phyloP scores from a whole-genome alignment of 805 yeast species.

The Kodamaea nitidulidarum region DNA sequence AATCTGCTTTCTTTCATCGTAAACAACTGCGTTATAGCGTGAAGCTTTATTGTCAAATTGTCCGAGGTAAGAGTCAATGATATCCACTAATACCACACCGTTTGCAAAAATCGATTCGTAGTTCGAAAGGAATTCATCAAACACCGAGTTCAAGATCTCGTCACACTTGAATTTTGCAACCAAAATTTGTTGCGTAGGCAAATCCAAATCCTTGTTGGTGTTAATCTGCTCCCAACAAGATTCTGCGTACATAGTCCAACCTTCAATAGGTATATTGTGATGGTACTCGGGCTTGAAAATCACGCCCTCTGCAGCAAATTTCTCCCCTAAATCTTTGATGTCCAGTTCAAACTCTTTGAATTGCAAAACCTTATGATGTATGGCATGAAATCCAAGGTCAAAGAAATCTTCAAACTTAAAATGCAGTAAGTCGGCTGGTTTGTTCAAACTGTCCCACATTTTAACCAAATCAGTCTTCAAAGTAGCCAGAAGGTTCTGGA shows the following conservation, averaged over 20 bases:
- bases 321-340: conserved; percentile 59
- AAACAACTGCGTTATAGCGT: conserved; percentile 66
- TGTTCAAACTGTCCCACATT: conserved; percentile 75
- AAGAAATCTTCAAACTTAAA: conserved; percentile 70
- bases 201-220: conserved; percentile 85
- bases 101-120: conserved; percentile 10
- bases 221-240: conserved; percentile 95
- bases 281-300: conserved; percentile 71
- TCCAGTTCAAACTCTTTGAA: conserved; percentile 63
- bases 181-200: conserved; percentile 93
- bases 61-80: conserved; percentile 46
- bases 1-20: conserved; percentile 52
- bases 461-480: conserved; percentile 64
- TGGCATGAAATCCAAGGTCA: conserved; percentile 74
- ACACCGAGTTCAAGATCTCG: conserved; percentile 57
- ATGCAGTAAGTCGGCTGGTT: conserved; percentile 61
- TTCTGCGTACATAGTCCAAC: conserved; percentile 89
- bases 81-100: conserved; percentile 28
- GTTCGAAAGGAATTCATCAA: conserved; percentile 24
- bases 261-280: conserved; percentile 87
- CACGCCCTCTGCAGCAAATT: conserved; percentile 42
- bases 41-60: conserved; percentile 71
- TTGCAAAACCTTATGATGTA: conserved; percentile 83
- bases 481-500: conserved; percentile 64
- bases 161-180: conserved; percentile 95